Percentiles rank a stretch among this genome's conserved stretches.
phyloP scores from a whole-genome alignment of 768 basidiomycete species.

The Botryobasidium botryosum region DNA sequence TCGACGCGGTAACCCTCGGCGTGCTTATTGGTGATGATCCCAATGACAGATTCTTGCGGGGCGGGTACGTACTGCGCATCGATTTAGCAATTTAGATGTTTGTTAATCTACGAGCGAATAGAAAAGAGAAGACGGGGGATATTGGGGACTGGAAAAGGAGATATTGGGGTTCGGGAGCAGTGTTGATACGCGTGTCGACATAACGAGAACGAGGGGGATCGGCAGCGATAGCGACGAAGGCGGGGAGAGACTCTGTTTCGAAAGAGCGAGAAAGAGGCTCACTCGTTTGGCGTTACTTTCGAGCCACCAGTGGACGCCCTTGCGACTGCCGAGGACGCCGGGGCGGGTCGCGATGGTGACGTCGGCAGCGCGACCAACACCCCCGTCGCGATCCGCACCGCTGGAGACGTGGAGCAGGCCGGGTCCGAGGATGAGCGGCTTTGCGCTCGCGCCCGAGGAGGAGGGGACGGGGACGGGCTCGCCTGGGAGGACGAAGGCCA shows the following conservation, averaged over 20 bases:
- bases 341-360: constrained; percentile 45
- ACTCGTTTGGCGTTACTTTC: constrained; percentile 77
- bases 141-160: constrained; percentile 4
- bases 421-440: constrained; percentile 61
- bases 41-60: constrained; percentile 76
- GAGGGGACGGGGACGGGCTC: constrained; percentile 57
- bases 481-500: constrained; percentile 64
- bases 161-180: not conserved
- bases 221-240: too few relatives aligned
- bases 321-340: constrained; percentile 48
- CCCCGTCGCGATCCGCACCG: constrained; percentile 11
- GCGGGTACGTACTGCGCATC: constrained; percentile 70
- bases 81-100: not conserved
- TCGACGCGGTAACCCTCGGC: constrained; percentile 91
- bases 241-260: too few relatives aligned
- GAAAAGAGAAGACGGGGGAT: constrained; percentile 1
- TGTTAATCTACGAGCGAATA: too few relatives aligned
- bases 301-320: constrained; percentile 73
- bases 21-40: constrained; percentile 55
- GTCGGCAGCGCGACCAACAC: constrained; percentile 20
- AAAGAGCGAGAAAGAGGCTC: constrained; percentile 21
- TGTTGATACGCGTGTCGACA: too few relatives aligned
- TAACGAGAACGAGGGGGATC: too few relatives aligned
- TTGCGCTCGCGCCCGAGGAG: constrained; percentile 28
- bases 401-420: constrained; percentile 41